Evolutionary conservation across 2,329 filamentous ascomycete species (phyloP).

Genomic region (Alternaria viburni): DNA sequence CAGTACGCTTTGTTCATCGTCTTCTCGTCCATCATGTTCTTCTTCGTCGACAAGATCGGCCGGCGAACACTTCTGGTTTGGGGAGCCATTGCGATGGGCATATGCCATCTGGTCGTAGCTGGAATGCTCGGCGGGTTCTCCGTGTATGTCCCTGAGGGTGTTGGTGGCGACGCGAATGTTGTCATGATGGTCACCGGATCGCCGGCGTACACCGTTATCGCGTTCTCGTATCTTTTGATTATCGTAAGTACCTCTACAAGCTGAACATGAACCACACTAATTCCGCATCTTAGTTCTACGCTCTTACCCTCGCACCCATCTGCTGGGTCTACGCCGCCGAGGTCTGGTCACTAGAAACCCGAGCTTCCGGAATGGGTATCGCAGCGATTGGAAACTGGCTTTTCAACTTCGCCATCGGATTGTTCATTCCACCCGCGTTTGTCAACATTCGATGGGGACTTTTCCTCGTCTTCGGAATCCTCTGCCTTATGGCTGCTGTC

Average conservation of each 20-base stretch:
- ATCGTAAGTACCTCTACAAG: slow-evolving; percentile 43
- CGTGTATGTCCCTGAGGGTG: slow-evolving; percentile 39
- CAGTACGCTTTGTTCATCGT: slow-evolving; percentile 81
- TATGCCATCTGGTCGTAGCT: slow-evolving; percentile 60
- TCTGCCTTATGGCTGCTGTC: slow-evolving; percentile 71
- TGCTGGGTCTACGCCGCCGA: slow-evolving; percentile 67
- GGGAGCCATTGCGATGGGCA: slow-evolving; percentile 69
- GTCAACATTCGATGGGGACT: slow-evolving; percentile 65
- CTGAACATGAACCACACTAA: not conserved
- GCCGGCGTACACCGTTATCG: slow-evolving; percentile 61
- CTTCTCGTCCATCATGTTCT: slow-evolving; percentile 77
- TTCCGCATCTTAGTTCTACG: slow-evolving; percentile 57
- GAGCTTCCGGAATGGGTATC: slow-evolving; percentile 68
- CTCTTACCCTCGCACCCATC: slow-evolving; percentile 67
- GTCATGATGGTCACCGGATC: slow-evolving; percentile 58
- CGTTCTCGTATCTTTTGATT: slow-evolving; percentile 75
- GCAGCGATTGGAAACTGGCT: slow-evolving; percentile 70
- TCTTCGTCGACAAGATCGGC: slow-evolving; percentile 78
- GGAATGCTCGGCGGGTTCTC: slow-evolving; percentile 60
- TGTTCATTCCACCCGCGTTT: slow-evolving; percentile 65
- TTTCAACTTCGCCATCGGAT: slow-evolving; percentile 62
- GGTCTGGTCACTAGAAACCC: slow-evolving; percentile 64
- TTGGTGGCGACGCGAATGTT: slow-evolving; percentile 59
- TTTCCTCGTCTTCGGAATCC: slow-evolving; percentile 78
- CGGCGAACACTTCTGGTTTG: slow-evolving; percentile 70